Evolutionary conservation across 441 rosid species (phyloP).

Genomic region (Jatropha multifida): DNA sequence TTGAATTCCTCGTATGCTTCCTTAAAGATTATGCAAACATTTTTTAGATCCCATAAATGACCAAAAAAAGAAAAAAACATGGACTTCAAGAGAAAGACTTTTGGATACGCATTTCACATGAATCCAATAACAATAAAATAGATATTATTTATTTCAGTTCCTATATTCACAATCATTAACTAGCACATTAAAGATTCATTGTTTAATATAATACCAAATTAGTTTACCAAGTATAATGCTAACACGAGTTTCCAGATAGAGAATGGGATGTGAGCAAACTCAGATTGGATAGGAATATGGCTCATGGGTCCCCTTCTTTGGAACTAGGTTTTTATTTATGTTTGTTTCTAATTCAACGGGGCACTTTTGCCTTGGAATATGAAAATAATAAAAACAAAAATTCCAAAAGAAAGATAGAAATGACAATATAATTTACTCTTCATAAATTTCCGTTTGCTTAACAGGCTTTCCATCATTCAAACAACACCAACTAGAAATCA

Average conservation of each 20-base stretch:
- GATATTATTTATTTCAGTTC: too few species aligned
- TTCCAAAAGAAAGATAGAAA: neutral
- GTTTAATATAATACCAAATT: neutral
- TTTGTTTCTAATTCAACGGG: too few species aligned
- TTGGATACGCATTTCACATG: neutral
- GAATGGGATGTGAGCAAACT: neutral
- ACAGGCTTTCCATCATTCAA: neutral
- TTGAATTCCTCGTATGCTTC: slow-evolving; percentile 99
- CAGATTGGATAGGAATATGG: neutral
- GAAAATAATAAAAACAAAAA: neutral
- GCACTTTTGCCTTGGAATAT: neutral
- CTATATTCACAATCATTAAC: too few species aligned
- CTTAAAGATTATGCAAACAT: slow-evolving; percentile 54
- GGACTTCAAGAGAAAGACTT: neutral
- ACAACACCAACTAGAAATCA: neutral
- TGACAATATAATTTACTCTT: neutral
- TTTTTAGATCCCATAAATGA: slow-evolving; percentile 27
- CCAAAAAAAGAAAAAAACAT: neutral
- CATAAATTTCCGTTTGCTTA: neutral
- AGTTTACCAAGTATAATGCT: neutral
- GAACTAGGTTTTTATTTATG: too few species aligned
- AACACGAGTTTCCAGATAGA: neutral
- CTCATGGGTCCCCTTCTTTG: too few species aligned
- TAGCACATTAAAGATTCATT: neutral
- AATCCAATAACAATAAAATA: too few species aligned